Percentiles rank a stretch among this genome's conserved stretches.
These are phyloP conservation scores for slime mould (Dictyostelium discoideum) DNA, from an alignment of 78 protist species.

Conservation along the genomic window dicty_2.7 NC_007088.5:471001-471500, in stretches of 20 bases:
- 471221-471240: conserved; percentile 6
- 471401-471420: conserved; percentile 66
- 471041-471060: conserved; percentile 35
- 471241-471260: conserved; percentile 29
- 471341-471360: conserved; percentile 82
- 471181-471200: conserved; percentile 63
- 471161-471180: conserved; percentile 56
- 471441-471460: conserved; percentile 21
- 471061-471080: conserved; percentile 29
- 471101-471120: conserved; percentile 67
- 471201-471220: conserved; percentile 47
- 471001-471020: not conserved
- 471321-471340: conserved; percentile 46
- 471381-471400: conserved; percentile 33
- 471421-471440: conserved; percentile 26
- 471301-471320: conserved; percentile 64
- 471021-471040: conserved; percentile 30
- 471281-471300: conserved; percentile 72
- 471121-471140: conserved; percentile 74
- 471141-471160: conserved; percentile 49
- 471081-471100: conserved; percentile 16
- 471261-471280: conserved; percentile 28
- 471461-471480: not conserved
- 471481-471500: not conserved
- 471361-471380: conserved; percentile 69